phyloP scores from a whole-genome alignment of 768 basidiomycete species.

The Tricholoma matsutake region DNA sequence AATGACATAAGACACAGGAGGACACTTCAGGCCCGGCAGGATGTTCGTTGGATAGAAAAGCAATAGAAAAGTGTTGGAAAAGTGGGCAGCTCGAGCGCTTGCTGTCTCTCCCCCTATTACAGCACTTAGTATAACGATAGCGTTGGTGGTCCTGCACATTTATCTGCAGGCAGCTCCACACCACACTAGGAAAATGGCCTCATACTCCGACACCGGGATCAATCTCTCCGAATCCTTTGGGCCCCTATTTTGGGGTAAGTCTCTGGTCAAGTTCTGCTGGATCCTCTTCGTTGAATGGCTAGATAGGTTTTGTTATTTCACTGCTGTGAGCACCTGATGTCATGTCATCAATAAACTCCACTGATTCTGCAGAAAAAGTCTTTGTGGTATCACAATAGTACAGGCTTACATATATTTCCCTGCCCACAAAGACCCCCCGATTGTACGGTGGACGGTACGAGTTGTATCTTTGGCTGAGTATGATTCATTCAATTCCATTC shows the following conservation, averaged over 20 bases:
- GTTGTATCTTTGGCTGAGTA: background rate
- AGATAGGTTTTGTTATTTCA: constrained; percentile 27
- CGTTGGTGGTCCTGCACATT: background rate
- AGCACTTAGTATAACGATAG: too few relatives aligned
- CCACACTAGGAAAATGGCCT: background rate
- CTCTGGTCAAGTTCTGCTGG: background rate
- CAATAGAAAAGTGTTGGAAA: too few relatives aligned
- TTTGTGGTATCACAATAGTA: constrained; percentile 38
- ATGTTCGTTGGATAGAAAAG: too few relatives aligned
- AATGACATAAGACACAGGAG: too few relatives aligned
- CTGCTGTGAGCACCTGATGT: constrained; percentile 18
- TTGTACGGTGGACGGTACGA: constrained; percentile 31
- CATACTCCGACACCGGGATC: background rate
- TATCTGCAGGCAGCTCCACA: background rate
- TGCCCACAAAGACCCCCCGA: constrained; percentile 21
- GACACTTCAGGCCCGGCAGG: too few relatives aligned
- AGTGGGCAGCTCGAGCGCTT: too few relatives aligned
- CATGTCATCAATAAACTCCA: background rate
- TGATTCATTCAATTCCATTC: background rate
- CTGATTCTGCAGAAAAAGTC: constrained; percentile 20
- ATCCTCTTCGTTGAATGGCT: background rate
- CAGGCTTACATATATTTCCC: constrained; percentile 42
- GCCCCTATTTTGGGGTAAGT: constrained; percentile 30
- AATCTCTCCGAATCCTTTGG: constrained; percentile 21
- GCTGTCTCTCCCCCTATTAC: too few relatives aligned